Conservation (phyloP, 257 asterid genomes). For the Lycium barbarum region DNA sequence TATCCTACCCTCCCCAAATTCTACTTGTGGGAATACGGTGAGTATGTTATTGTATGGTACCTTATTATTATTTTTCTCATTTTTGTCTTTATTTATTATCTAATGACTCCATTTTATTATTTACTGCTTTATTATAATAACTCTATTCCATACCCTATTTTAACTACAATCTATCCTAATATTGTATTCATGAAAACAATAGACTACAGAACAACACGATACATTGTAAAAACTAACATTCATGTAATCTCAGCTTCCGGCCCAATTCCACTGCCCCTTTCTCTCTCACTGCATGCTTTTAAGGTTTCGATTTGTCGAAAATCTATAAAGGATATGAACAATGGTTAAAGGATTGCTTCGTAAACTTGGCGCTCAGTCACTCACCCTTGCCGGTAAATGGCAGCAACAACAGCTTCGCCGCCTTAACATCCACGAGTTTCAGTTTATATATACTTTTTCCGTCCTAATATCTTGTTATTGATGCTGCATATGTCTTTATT, state of each 20-base stretch:
- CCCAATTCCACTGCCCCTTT: not conserved
- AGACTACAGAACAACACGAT: no score
- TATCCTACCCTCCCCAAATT: no score
- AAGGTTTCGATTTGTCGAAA: slow-evolving; percentile 12
- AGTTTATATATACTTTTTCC: slow-evolving; percentile 2
- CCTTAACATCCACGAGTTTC: slow-evolving; percentile 96
- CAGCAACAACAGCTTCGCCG: slow-evolving; percentile 99
- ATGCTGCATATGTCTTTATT: not conserved
- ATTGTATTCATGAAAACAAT: no score
- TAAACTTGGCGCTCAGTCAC: slow-evolving; percentile 77
- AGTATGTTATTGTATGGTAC: no score
- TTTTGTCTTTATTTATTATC: no score
- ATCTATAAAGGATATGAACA: slow-evolving; percentile 23
- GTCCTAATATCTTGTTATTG: not conserved
- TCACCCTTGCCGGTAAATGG: slow-evolving; percentile 95
- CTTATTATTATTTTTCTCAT: no score
- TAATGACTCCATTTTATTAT: no score
- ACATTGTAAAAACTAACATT: no score
- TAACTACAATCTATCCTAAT: no score
- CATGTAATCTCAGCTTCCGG: not conserved
- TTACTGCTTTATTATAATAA: no score
- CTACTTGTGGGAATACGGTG: no score
- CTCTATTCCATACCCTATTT: no score
- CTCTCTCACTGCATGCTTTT: not conserved
- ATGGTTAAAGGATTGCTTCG: slow-evolving; percentile 89